Conservation (phyloP, 108 stramenopile species). For the Mediolabrus comicus region DNA sequence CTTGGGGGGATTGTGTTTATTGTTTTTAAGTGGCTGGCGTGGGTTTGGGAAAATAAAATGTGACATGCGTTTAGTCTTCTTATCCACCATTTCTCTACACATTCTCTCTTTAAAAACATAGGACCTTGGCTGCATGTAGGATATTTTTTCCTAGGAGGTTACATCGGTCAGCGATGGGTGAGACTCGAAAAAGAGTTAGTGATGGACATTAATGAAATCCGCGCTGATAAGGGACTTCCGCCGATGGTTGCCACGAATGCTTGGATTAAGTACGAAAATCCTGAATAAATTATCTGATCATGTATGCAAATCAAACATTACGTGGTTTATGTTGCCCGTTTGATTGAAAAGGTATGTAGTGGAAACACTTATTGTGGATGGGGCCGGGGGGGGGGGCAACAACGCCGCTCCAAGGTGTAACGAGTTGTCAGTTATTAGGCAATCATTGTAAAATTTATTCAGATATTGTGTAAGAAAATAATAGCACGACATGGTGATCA, state of each 20-base stretch:
- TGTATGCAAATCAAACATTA: neutral
- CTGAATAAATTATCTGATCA: neutral
- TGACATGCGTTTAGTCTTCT: no score
- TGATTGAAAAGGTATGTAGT: no score
- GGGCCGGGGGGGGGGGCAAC: no score
- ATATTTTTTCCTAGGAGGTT: constrained; percentile 72
- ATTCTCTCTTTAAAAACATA: constrained; percentile 6
- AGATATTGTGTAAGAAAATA: neutral
- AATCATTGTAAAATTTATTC: neutral
- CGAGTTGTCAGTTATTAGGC: neutral
- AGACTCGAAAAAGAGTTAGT: constrained; percentile 66
- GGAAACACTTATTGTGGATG: no score
- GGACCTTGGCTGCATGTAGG: constrained; percentile 79
- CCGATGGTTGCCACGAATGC: constrained; percentile 75
- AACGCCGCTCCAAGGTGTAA: no score
- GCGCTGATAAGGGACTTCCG: constrained; percentile 81
- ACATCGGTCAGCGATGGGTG: constrained; percentile 77
- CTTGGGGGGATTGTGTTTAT: no score
- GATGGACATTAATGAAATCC: constrained; percentile 85
- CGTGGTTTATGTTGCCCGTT: neutral
- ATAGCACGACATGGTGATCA: no score
- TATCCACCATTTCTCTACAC: neutral
- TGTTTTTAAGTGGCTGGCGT: no score
- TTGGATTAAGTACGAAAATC: constrained; percentile 34
- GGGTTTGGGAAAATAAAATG: no score